These are phyloP conservation scores for Phytophthora nicotianae DNA, from an alignment of 352 stramenopile genomes.

Conservation along the genomic window DNA sequence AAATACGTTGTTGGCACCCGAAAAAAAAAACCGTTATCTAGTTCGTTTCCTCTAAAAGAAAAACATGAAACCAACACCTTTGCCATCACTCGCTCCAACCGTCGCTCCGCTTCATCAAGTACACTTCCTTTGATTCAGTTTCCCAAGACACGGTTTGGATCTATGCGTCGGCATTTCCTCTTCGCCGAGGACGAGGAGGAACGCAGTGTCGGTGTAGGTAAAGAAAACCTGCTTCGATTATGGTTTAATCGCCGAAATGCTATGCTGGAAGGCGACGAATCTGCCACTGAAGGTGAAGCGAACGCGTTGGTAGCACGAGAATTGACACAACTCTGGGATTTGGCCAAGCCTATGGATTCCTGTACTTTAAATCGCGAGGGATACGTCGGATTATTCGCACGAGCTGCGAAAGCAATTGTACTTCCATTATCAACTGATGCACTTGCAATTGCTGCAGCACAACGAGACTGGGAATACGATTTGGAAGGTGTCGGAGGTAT, in stretches of 20 bases:
- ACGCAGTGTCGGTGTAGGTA: conserved; percentile 61
- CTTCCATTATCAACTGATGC: conserved; percentile 44
- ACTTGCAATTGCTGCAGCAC: conserved; percentile 40
- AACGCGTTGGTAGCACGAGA: conserved; percentile 38
- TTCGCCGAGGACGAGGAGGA: conserved; percentile 65
- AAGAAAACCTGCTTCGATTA: conserved; percentile 52
- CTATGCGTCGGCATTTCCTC: conserved; percentile 71
- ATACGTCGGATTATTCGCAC: conserved; percentile 71
- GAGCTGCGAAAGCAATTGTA: conserved; percentile 63
- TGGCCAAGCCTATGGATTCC: conserved; percentile 48
- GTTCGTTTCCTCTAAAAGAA: too few relatives aligned
- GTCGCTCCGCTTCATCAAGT: conserved; percentile 23
- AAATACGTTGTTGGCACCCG: background rate
- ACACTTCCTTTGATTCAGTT: background rate
- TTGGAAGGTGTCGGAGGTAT: conserved; percentile 27
- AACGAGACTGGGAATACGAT: conserved; percentile 80
- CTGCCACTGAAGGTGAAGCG: conserved; percentile 11
- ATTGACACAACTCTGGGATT: conserved; percentile 62
- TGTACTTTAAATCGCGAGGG: conserved; percentile 28
- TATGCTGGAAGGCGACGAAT: conserved; percentile 39
- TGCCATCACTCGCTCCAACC: conserved; percentile 17
- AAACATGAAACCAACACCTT: conserved; percentile 23
- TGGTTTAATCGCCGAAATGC: conserved; percentile 56
- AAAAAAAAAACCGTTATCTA: conserved; percentile 3
- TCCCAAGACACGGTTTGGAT: conserved; percentile 3